Base-by-base conservation (phyloP, 345 rosid species). In the Brassica rapa region DNA sequence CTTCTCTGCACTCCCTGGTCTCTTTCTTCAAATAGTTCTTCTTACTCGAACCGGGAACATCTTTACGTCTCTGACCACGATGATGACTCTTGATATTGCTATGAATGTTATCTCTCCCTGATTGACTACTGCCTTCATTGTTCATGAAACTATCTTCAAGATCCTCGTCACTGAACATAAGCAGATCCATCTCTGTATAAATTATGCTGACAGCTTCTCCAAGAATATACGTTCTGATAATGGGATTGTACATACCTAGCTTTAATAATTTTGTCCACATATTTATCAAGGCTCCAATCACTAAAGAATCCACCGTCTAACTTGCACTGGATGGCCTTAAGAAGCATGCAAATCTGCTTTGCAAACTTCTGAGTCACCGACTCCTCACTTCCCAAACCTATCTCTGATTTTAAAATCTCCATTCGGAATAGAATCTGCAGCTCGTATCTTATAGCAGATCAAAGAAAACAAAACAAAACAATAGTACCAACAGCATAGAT, bases 231-330 rank as follows among this genome's bases (percentile, higher is more conserved):
- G 11, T 64, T 9, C 29, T 19, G 62, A 39, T 55, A 41, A 74
- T 53, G 43, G 25, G 41, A 62, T 41, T 16, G 35, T 24, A 23
- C 23, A 67, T 88, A 95, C 97, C 98, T 87, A 78, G 74, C 75
- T 73, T 86, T 91, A 64, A 91, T 89, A 71, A 83, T 86, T 83
- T 88, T 90, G 74, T 65, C 93, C 59, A 90, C 91, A 76, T 95
- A 95, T 75, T 86, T 85, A 71, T 88, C 89, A 72, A 95, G 90
- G 85, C 89, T 93, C 99, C 98, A 93, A 68, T 93, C 97, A 57
- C 94, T 93, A 68, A 95, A 95, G 85, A 93, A 93, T 55, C 93
- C 97, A 62, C 96, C 94, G 64, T 90, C 89, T 53, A 93, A 86
- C 77, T 88, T 90, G 75, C 92, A 91, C 62, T 88, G 98, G 43